Evolutionary conservation across 129 eudicot genomes (phyloP).

Genomic region (Flaveria bidentis): DNA sequence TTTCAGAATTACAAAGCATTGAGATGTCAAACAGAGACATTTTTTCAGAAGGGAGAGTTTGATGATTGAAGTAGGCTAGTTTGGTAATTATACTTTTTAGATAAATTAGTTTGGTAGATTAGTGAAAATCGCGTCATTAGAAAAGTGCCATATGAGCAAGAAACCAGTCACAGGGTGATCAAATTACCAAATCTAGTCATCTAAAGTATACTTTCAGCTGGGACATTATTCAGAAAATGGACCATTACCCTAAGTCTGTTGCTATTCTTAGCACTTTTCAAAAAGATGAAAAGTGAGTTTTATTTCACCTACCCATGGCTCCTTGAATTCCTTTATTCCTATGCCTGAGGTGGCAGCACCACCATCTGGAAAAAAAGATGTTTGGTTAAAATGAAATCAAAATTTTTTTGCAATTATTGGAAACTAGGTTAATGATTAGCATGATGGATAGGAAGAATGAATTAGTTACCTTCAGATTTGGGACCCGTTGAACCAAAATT

Average conservation of each 20-base stretch:
- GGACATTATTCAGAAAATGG: neutral
- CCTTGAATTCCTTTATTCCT: conserved; percentile 67
- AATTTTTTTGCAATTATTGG: neutral
- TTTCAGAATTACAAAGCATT: neutral
- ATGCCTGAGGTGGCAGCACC: conserved; percentile 27
- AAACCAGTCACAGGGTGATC: conserved; percentile 8
- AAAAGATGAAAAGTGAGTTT: neutral
- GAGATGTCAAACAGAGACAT: neutral
- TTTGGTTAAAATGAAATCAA: neutral
- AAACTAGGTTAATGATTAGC: neutral
- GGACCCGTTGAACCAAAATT: conserved; percentile 32
- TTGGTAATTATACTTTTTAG: neutral
- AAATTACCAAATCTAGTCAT: neutral
- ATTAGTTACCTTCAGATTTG: conserved; percentile 34
- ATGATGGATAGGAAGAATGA: conserved; percentile 6
- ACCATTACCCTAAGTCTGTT: neutral
- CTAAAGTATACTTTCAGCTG: neutral
- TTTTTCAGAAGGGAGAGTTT: neutral
- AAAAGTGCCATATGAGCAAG: conserved; percentile 1
- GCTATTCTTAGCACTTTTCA: neutral
- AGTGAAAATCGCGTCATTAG: neutral
- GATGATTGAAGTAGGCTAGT: neutral
- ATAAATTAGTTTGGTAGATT: neutral
- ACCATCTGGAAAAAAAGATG: conserved; percentile 38
- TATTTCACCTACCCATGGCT: conserved; percentile 81